These are phyloP conservation scores for Polyplosphaeria fusca DNA, from an alignment of 495 filamentous ascomycete genomes.

Conservation along the genomic window DNA sequence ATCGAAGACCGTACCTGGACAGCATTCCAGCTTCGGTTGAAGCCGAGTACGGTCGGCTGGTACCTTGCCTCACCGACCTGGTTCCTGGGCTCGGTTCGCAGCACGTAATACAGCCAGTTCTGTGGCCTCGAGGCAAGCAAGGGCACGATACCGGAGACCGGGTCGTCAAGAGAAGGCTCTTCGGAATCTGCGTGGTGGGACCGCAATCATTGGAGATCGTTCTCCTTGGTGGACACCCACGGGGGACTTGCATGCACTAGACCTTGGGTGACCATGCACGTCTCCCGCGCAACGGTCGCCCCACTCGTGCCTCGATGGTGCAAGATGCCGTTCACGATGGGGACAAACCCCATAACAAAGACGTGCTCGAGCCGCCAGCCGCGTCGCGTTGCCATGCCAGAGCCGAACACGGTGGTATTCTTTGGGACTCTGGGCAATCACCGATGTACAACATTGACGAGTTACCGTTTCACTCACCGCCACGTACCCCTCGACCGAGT, in stretches of 20 bases:
- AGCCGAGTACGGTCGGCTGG: slow-evolving; percentile 6
- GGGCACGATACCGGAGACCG: slow-evolving; percentile 21
- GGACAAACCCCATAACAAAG: too few species aligned
- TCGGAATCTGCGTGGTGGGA: slow-evolving; percentile 18
- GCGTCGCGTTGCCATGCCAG: not conserved
- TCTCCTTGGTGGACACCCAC: slow-evolving; percentile 17
- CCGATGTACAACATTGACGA: slow-evolving; percentile 19
- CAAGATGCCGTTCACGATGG: too few species aligned
- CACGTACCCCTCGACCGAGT: slow-evolving; percentile 3
- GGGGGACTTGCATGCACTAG: slow-evolving; percentile 27
- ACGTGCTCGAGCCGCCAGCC: not conserved
- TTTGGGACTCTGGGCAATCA: slow-evolving; percentile 11
- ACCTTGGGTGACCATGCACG: slow-evolving; percentile 1
- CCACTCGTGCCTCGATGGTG: not conserved
- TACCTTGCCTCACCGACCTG: slow-evolving; percentile 19
- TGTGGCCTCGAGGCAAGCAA: slow-evolving; percentile 28
- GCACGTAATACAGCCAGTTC: slow-evolving; percentile 14
- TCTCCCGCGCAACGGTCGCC: slow-evolving; percentile 10
- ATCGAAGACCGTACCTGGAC: too few species aligned
- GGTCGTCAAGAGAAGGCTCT: slow-evolving; percentile 21
- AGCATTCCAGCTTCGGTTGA: slow-evolving; percentile 14
- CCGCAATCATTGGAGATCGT: slow-evolving; percentile 8
- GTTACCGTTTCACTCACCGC: slow-evolving; percentile 22
- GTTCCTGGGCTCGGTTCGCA: slow-evolving; percentile 18
- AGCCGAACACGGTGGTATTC: not conserved